Evolutionary conservation across 108 stramenopile species (phyloP).

Genomic region (Skeletonema potamos): DNA sequence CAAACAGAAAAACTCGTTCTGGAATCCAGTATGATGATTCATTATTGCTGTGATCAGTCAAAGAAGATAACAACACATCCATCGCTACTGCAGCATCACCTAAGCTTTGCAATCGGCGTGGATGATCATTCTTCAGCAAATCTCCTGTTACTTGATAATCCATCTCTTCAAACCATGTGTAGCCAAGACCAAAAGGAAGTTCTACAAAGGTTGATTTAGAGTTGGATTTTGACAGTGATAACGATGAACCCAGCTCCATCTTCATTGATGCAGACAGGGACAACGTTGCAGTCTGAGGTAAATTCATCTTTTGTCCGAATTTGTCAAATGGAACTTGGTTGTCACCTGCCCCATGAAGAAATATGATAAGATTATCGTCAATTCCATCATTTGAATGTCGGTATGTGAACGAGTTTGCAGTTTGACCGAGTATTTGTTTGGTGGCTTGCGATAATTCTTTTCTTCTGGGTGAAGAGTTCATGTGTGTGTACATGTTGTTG

Average conservation of each 20-base stretch:
- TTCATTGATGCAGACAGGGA: slow-evolving; percentile 15
- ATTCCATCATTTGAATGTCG: slow-evolving; percentile 32
- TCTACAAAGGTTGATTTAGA: slow-evolving; percentile 7
- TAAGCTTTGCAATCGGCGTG: slow-evolving; percentile 18
- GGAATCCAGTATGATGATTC: slow-evolving; percentile 32
- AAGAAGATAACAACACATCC: slow-evolving; percentile 21
- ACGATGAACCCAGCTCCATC: background rate
- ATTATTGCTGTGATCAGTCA: slow-evolving; percentile 19
- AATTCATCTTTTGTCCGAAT: slow-evolving; percentile 35
- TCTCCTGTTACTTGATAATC: slow-evolving; percentile 43
- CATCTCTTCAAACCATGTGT: slow-evolving; percentile 59
- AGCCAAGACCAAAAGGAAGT: slow-evolving; percentile 45
- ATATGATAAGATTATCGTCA: slow-evolving; percentile 43
- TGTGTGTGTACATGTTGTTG: background rate
- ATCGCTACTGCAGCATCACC: slow-evolving; percentile 19
- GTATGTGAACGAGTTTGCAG: slow-evolving; percentile 10
- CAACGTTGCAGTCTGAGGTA: slow-evolving; percentile 49
- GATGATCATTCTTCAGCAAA: slow-evolving; percentile 12
- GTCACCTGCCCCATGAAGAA: slow-evolving; percentile 56
- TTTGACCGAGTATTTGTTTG: background rate
- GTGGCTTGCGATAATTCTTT: slow-evolving; percentile 7
- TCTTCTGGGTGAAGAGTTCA: background rate
- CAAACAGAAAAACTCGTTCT: slow-evolving; percentile 49
- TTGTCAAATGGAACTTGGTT: slow-evolving; percentile 36
- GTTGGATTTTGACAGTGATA: background rate